phyloP scores from a whole-genome alignment of 495 filamentous ascomycete species.

The Sphaerosporella brunnea region DNA sequence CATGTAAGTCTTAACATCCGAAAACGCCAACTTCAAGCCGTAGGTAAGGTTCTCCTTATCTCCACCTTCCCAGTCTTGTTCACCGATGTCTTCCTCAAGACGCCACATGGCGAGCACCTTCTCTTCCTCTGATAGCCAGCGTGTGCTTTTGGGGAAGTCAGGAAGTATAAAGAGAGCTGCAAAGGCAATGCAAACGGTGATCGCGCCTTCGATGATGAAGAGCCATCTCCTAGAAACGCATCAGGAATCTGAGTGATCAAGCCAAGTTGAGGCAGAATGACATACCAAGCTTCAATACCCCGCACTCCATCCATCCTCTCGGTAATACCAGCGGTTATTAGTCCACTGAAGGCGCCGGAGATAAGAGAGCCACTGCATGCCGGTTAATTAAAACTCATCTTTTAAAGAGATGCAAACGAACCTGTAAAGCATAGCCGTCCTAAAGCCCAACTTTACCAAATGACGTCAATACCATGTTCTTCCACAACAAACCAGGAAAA shows the following conservation, averaged over 20 bases:
- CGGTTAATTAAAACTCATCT: too few species aligned
- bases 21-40: slow-evolving; percentile 52
- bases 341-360: slow-evolving; percentile 47
- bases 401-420: too few species aligned
- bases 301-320: slow-evolving; percentile 38
- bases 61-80: slow-evolving; percentile 52
- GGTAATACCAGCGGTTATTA: slow-evolving; percentile 32
- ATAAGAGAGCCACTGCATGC: slow-evolving; percentile 34
- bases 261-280: not conserved
- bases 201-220: slow-evolving; percentile 54
- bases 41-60: slow-evolving; percentile 43
- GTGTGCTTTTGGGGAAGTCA: slow-evolving; percentile 44
- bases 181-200: slow-evolving; percentile 29
- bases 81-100: slow-evolving; percentile 50
- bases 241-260: not conserved
- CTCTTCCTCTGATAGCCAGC: slow-evolving; percentile 37
- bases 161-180: slow-evolving; percentile 41
- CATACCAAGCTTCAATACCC: slow-evolving; percentile 43
- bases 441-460: slow-evolving; percentile 12
- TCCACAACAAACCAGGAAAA: not conserved
- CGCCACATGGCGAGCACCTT: slow-evolving; percentile 39
- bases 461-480: not conserved
- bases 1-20: slow-evolving; percentile 18
- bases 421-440: slow-evolving; percentile 30
- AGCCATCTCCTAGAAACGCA: slow-evolving; percentile 42